Percentiles rank a stretch among this genome's conserved stretches.
These are phyloP conservation scores for Ophioceras dolichostomum DNA, from an alignment of 2,329 filamentous ascomycete genomes.

Conservation along the genomic window DNA sequence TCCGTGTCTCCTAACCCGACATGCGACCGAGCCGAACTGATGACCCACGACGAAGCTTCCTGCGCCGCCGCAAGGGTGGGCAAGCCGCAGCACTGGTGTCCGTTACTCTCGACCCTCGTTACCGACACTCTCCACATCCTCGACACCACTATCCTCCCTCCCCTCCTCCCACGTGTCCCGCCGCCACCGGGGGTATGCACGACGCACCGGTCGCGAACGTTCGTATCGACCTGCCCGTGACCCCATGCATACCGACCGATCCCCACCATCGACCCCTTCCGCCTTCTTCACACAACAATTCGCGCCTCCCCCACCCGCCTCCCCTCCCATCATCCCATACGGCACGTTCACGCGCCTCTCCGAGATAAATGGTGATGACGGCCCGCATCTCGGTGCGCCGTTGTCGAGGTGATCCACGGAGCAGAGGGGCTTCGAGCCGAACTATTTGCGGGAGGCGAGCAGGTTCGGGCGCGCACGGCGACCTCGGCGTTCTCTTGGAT, in stretches of 20 bases:
- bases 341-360: constrained; percentile 67
- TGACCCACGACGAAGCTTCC: background rate
- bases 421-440: constrained; percentile 57
- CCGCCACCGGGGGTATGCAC: background rate
- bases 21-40: too few relatives aligned
- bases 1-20: too few relatives aligned
- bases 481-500: constrained; percentile 74
- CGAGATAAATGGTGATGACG: constrained; percentile 60
- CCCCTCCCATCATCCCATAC: constrained; percentile 75
- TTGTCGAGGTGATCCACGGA: constrained; percentile 83
- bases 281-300: background rate
- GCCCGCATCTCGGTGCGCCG: constrained; percentile 65
- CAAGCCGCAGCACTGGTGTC: background rate
- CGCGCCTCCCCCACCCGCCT: constrained; percentile 60
- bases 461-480: constrained; percentile 56
- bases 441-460: constrained; percentile 37
- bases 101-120: background rate
- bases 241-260: background rate
- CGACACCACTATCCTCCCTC: background rate
- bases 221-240: background rate
- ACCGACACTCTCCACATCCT: background rate
- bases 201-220: background rate
- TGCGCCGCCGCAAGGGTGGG: background rate
- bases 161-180: background rate
- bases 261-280: background rate